Conservation (phyloP, 257 asterid genomes). For the Plantago elongata region DNA sequence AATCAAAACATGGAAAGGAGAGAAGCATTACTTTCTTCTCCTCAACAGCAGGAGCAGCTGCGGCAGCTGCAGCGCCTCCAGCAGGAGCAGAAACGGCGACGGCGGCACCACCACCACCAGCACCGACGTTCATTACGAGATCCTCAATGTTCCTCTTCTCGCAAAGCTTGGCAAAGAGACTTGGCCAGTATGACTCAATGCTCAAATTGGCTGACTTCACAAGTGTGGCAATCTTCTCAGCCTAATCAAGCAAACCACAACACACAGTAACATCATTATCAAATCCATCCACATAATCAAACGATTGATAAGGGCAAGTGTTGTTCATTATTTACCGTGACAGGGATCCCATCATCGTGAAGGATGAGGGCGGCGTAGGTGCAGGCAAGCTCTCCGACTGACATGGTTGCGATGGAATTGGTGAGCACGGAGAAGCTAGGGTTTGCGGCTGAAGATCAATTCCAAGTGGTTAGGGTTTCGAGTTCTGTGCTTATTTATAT, state of each 20-base stretch:
- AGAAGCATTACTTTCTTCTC: slow-evolving; percentile 37
- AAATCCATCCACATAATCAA: neutral
- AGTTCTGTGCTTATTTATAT: too few species aligned
- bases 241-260: slow-evolving; percentile 22
- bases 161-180: slow-evolving; percentile 58
- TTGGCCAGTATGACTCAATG: slow-evolving; percentile 78
- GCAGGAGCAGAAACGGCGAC: slow-evolving; percentile 43
- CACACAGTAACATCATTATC: neutral
- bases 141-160: slow-evolving; percentile 64
- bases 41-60: slow-evolving; percentile 56
- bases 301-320: neutral
- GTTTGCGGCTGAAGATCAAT: too few species aligned
- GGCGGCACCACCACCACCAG: slow-evolving; percentile 64
- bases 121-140: slow-evolving; percentile 52
- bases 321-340: slow-evolving; percentile 33
- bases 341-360: slow-evolving; percentile 62
- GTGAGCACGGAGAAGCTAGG: too few species aligned
- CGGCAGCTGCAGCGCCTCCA: slow-evolving; percentile 41
- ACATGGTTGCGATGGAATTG: slow-evolving; percentile 27
- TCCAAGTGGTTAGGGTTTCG: too few species aligned
- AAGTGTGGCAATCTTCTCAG: slow-evolving; percentile 55
- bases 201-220: slow-evolving; percentile 52
- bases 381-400: slow-evolving; percentile 54
- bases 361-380: slow-evolving; percentile 64
- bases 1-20: neutral